Conservation (phyloP, 345 rosid species). For the Gossypium longicalyx region DNA sequence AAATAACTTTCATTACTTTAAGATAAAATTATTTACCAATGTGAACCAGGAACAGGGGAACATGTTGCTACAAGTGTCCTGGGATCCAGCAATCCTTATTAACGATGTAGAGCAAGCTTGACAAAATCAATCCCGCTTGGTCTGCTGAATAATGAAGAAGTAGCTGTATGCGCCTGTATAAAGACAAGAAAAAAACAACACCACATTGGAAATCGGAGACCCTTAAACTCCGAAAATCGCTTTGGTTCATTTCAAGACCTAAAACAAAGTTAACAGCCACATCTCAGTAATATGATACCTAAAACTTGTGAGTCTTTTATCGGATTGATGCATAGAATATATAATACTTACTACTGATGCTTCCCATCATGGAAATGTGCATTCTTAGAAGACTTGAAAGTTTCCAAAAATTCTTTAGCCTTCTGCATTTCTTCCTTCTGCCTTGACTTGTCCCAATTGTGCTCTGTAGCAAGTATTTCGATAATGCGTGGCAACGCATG, state of each 20-base stretch:
- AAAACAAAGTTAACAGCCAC: constrained; percentile 4
- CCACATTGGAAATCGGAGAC: not conserved
- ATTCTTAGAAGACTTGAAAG: constrained; percentile 88
- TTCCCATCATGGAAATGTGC: constrained; percentile 94
- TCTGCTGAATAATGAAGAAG: not conserved
- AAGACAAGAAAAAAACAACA: too few relatives aligned
- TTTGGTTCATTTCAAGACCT: constrained; percentile 16
- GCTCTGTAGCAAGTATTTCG: constrained; percentile 70
- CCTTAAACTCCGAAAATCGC: constrained; percentile 15
- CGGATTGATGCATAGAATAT: not conserved
- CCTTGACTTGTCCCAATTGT: constrained; percentile 71
- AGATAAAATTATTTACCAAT: not conserved
- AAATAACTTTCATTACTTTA: too few relatives aligned
- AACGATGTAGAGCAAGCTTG: constrained; percentile 12
- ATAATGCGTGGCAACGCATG: constrained; percentile 77
- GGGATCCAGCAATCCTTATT: not conserved
- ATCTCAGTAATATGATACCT: not conserved
- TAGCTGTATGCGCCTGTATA: not conserved
- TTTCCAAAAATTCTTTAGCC: constrained; percentile 63
- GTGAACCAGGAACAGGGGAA: not conserved
- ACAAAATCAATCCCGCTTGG: not conserved
- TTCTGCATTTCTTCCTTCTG: constrained; percentile 60
- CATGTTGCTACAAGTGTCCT: not conserved
- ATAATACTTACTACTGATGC: constrained; percentile 43
- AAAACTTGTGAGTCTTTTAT: not conserved